Evolutionary conservation across 139 green algal species (phyloP).

Genomic region (Eudorina sp.): DNA sequence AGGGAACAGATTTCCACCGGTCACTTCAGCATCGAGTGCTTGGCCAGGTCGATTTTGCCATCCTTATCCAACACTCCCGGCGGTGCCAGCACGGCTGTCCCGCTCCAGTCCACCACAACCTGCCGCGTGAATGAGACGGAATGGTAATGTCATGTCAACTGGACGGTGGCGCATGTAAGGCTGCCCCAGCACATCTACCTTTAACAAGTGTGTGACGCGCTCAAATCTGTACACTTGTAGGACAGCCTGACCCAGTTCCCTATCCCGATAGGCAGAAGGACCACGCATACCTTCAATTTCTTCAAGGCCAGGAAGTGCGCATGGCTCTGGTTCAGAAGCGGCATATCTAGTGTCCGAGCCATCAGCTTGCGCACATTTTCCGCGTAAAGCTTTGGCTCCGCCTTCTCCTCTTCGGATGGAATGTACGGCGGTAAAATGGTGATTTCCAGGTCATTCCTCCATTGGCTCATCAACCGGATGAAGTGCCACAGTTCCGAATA

Average conservation of each 20-base stretch:
- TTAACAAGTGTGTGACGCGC: no score
- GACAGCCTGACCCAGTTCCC: no score
- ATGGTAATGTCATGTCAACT: no score
- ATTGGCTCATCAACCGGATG: slow-evolving; percentile 35
- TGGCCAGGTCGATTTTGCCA: slow-evolving; percentile 15
- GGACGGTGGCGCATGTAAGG: no score
- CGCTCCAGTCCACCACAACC: slow-evolving; percentile 38
- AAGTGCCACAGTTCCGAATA: slow-evolving; percentile 45
- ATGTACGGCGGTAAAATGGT: slow-evolving; percentile 29
- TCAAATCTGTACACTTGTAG: no score
- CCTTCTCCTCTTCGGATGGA: not conserved
- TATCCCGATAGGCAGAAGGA: no score
- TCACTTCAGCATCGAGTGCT: slow-evolving; percentile 13
- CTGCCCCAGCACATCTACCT: no score
- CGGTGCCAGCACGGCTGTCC: not conserved
- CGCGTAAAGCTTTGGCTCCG: slow-evolving; percentile 15
- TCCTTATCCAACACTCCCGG: slow-evolving; percentile 25
- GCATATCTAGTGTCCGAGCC: not conserved
- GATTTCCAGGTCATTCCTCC: slow-evolving; percentile 39
- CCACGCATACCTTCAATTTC: slow-evolving; percentile 7
- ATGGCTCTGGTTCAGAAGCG: slow-evolving; percentile 15
- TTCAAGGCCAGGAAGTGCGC: slow-evolving; percentile 36
- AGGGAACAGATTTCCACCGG: not conserved
- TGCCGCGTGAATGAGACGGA: not conserved
- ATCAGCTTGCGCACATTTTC: slow-evolving; percentile 31